phyloP scores from a whole-genome alignment of 768 basidiomycete species.

The Termitomyces sp. region DNA sequence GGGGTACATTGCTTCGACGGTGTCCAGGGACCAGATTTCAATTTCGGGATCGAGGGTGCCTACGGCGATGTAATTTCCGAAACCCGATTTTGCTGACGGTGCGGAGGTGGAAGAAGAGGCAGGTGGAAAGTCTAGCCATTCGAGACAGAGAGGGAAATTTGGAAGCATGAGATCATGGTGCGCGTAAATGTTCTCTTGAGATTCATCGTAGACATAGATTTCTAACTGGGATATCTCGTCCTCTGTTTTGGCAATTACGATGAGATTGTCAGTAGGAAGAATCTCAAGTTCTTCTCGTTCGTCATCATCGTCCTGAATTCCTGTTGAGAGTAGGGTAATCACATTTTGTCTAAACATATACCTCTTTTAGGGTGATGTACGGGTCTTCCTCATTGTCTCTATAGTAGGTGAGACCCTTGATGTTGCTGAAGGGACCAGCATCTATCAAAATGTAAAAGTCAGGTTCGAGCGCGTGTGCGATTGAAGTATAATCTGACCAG shows the following conservation, averaged over 20 bases:
- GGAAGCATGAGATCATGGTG: slow-evolving; percentile 98
- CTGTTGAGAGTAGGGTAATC: slow-evolving; percentile 6
- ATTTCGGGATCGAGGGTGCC: slow-evolving; percentile 97
- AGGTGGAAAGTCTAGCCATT: slow-evolving; percentile 97
- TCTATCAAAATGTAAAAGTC: slow-evolving; percentile 29
- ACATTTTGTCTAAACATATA: slow-evolving; percentile 25
- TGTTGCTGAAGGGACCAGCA: slow-evolving; percentile 84
- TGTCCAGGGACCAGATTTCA: slow-evolving; percentile 96
- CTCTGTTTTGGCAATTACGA: slow-evolving; percentile 91
- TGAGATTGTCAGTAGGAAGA: slow-evolving; percentile 84
- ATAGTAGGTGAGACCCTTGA: slow-evolving; percentile 92
- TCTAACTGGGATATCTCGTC: slow-evolving; percentile 96
- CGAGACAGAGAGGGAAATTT: slow-evolving; percentile 95
- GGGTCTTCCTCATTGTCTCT: slow-evolving; percentile 91
- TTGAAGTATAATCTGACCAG: slow-evolving; percentile 21
- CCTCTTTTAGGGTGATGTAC: slow-evolving; percentile 94
- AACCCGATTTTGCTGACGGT: slow-evolving; percentile 24
- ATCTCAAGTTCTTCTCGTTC: slow-evolving; percentile 90
- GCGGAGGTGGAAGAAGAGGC: slow-evolving; percentile 39
- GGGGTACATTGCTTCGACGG: slow-evolving; percentile 92
- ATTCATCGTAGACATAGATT: slow-evolving; percentile 92
- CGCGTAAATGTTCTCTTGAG: slow-evolving; percentile 85
- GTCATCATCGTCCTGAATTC: slow-evolving; percentile 53
- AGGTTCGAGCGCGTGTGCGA: slow-evolving; percentile 2
- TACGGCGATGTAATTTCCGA: slow-evolving; percentile 92